These are phyloP conservation scores for Xylaria hypoxylon DNA, from an alignment of 2,329 filamentous ascomycete species.

Conservation along the genomic window DNA sequence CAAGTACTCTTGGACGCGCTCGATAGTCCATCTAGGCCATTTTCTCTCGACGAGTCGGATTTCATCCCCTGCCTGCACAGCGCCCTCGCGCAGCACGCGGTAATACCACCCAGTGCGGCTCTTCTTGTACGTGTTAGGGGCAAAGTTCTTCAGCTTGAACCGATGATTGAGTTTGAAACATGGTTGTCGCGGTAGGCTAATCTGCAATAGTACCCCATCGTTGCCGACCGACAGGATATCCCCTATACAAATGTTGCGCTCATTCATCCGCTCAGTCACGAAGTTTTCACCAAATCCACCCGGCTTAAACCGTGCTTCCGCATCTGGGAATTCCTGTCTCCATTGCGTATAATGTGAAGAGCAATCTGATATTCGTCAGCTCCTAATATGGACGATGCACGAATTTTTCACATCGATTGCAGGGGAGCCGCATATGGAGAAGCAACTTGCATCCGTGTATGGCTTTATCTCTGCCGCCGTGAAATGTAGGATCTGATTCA, in stretches of 20 bases:
- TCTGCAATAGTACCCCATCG: conserved; percentile 64
- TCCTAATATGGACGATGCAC: neutral
- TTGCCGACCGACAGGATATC: conserved; percentile 62
- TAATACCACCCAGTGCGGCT: conserved; percentile 76
- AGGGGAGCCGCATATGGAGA: neutral
- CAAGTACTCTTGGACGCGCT: conserved; percentile 71
- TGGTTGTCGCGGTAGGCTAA: conserved; percentile 71
- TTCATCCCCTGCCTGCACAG: conserved; percentile 66
- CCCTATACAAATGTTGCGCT: conserved; percentile 74
- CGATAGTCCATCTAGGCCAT: conserved; percentile 71
- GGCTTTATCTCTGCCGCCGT: conserved; percentile 73
- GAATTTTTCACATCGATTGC: neutral
- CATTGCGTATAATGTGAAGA: conserved; percentile 68
- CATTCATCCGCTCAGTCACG: conserved; percentile 68
- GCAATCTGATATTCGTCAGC: conserved; percentile 60
- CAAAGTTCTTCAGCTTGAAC: conserved; percentile 72
- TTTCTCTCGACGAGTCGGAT: conserved; percentile 66
- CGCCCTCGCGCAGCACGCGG: conserved; percentile 67
- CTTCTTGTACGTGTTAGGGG: conserved; percentile 65
- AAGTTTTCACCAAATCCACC: conserved; percentile 76
- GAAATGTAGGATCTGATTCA: conserved; percentile 71
- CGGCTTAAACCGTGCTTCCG: conserved; percentile 62
- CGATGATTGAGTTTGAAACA: conserved; percentile 78
- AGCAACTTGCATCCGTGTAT: conserved; percentile 64
- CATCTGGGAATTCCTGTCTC: conserved; percentile 64